Evolutionary conservation across 2,329 filamentous ascomycete species (phyloP).

Genomic region (Dichotomopilus funicola): DNA sequence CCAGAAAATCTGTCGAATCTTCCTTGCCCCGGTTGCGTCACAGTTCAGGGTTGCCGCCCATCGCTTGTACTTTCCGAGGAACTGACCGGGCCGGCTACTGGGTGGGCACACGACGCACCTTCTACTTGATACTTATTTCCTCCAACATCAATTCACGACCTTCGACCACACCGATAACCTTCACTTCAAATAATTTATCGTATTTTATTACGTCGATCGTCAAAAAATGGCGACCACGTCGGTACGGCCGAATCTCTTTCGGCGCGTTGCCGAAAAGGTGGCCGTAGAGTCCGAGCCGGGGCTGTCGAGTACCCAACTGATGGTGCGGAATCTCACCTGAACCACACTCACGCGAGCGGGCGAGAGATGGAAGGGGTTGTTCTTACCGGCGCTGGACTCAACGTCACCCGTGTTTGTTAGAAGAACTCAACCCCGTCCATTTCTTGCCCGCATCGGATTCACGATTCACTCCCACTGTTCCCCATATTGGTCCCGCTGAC

Average conservation of each 20-base stretch:
- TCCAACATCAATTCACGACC: not conserved
- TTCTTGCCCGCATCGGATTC: too few relatives aligned
- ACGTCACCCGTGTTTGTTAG: not conserved
- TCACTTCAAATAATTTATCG: not conserved
- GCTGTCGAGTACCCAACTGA: conserved; percentile 70
- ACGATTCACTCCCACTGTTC: not conserved
- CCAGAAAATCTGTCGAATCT: too few relatives aligned
- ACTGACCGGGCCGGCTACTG: not conserved
- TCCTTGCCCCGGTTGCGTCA: too few relatives aligned
- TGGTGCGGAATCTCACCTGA: conserved; percentile 43
- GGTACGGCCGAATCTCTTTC: conserved; percentile 30
- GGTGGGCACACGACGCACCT: not conserved
- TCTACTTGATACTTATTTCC: not conserved
- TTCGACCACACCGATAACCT: too few relatives aligned
- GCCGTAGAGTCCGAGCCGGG: conserved; percentile 71
- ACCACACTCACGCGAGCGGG: not conserved
- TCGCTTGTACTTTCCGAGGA: too few relatives aligned
- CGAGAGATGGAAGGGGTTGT: not conserved
- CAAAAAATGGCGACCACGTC: conserved; percentile 22
- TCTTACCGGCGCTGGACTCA: not conserved
- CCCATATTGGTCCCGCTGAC: conserved; percentile 8
- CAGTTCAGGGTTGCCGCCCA: not conserved
- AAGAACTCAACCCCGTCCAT: not conserved
- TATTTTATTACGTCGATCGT: not conserved
- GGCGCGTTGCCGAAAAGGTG: conserved; percentile 50